Conservation (phyloP, 495 filamentous ascomycete species). For the Lepraria neglecta region DNA sequence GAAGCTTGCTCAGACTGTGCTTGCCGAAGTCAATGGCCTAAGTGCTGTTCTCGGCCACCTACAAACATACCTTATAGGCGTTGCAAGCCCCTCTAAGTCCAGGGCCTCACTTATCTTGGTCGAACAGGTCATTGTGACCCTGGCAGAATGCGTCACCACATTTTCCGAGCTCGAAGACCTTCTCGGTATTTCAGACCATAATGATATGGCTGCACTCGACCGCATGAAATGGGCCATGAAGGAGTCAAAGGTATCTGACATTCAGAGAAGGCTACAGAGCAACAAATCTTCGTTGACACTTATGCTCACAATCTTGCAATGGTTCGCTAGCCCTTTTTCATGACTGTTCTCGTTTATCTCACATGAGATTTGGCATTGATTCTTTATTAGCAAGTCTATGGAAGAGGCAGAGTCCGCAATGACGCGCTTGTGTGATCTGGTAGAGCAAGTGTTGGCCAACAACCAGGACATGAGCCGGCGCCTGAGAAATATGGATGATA, state of each 20-base stretch:
- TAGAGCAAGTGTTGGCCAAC: conserved; percentile 3
- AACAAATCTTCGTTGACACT: conserved; percentile 5
- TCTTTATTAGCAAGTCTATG: conserved; percentile 3
- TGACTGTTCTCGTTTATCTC: background rate
- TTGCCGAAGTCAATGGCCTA: conserved; percentile 14
- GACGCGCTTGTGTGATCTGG: conserved; percentile 1
- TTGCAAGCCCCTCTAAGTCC: background rate
- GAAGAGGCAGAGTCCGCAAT: conserved; percentile 13
- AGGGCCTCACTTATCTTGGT: conserved; percentile 16
- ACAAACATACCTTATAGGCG: background rate
- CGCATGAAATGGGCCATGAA: conserved; percentile 13
- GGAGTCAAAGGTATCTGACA: conserved; percentile 4
- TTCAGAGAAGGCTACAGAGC: conserved; percentile 14
- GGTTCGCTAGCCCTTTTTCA: background rate
- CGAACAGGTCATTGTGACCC: conserved; percentile 15
- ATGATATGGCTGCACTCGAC: background rate
- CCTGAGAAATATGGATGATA: conserved; percentile 6
- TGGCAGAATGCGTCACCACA: conserved; percentile 7
- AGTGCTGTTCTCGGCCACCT: conserved; percentile 8
- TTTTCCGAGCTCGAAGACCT: conserved; percentile 17
- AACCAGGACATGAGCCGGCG: conserved; percentile 12
- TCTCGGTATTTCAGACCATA: conserved; percentile 5
- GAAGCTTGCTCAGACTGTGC: conserved; percentile 15
- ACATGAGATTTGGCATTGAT: background rate
- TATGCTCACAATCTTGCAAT: conserved; percentile 11